phyloP scores from a whole-genome alignment of 1,284 basidiomycete genomes.

The Stygiomarasmius scandens region DNA sequence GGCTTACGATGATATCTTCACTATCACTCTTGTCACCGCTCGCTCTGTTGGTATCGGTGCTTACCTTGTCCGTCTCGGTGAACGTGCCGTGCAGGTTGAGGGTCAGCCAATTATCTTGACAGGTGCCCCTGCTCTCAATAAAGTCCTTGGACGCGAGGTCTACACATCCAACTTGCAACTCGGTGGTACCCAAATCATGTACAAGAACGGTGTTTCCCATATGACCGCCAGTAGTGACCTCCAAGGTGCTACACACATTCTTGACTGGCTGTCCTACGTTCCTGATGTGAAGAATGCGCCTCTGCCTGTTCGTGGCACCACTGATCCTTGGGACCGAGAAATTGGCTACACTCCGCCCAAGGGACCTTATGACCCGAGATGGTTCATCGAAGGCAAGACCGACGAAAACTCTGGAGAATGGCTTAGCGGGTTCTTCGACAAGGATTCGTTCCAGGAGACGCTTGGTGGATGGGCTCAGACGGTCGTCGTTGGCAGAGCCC shows the following conservation, averaged over 20 bases:
- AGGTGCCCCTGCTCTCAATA: slow-evolving; percentile 96
- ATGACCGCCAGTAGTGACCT: slow-evolving; percentile 93
- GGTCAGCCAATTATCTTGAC: slow-evolving; percentile 99
- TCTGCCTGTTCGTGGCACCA: slow-evolving; percentile 73
- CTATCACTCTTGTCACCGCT: slow-evolving; percentile 97
- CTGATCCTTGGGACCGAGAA: slow-evolving; percentile 90
- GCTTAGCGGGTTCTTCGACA: slow-evolving; percentile 94
- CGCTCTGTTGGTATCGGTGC: slow-evolving; percentile 99
- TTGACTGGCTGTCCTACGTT: slow-evolving; percentile 95
- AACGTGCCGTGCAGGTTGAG: slow-evolving; percentile 98
- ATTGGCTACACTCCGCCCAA: slow-evolving; percentile 93
- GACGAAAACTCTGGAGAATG: slow-evolving; percentile 83
- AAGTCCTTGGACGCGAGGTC: slow-evolving; percentile 98
- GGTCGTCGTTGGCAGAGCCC: slow-evolving; percentile 95
- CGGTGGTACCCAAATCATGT: slow-evolving; percentile 99
- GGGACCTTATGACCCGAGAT: slow-evolving; percentile 95
- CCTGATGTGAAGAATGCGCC: slow-evolving; percentile 80
- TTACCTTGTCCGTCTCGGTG: slow-evolving; percentile 96
- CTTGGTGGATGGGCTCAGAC: slow-evolving; percentile 97
- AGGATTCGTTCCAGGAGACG: slow-evolving; percentile 95
- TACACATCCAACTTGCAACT: slow-evolving; percentile 99
- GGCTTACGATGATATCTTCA: slow-evolving; percentile 99
- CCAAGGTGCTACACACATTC: slow-evolving; percentile 89
- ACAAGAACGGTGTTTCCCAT: slow-evolving; percentile 99
- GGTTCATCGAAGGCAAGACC: slow-evolving; percentile 93